Conservation (phyloP, 2,329 filamentous ascomycete genomes). For the Knufia fluminis region DNA sequence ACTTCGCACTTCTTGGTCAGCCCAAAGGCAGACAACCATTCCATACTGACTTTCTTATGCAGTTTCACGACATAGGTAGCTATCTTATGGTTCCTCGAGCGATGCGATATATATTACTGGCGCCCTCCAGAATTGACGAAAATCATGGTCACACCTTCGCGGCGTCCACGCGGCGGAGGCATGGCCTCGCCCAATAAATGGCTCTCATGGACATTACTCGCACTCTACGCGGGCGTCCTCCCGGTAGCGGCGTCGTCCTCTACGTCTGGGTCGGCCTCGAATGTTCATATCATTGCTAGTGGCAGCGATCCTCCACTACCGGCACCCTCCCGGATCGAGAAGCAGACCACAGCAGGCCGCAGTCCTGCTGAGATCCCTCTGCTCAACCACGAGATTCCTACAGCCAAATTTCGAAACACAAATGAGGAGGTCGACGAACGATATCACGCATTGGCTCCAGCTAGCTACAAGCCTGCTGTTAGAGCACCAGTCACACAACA, state of each 20-base stretch:
- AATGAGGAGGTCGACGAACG: conserved; percentile 17
- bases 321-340: conserved; percentile 14
- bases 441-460: conserved; percentile 77
- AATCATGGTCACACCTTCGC: conserved; percentile 20
- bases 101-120: neutral
- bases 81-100: neutral
- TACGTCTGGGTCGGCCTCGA: conserved; percentile 10
- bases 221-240: conserved; percentile 18
- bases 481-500: conserved; percentile 81
- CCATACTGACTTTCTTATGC: neutral
- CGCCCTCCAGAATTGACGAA: neutral
- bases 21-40: neutral
- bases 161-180: conserved; percentile 12
- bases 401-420: conserved; percentile 22
- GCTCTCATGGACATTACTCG: conserved; percentile 19
- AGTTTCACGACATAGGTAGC: too few relatives aligned
- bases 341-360: conserved; percentile 21
- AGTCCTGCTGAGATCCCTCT: conserved; percentile 24
- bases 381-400: conserved; percentile 21
- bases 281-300: conserved; percentile 10
- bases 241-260: conserved; percentile 12
- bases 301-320: conserved; percentile 10
- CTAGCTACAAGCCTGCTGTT: conserved; percentile 59
- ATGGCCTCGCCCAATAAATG: conserved; percentile 19
- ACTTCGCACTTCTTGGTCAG: neutral